These are phyloP conservation scores for Rhizopogon vinicolor DNA, from an alignment of 768 basidiomycete species.

Conservation along the genomic window DNA sequence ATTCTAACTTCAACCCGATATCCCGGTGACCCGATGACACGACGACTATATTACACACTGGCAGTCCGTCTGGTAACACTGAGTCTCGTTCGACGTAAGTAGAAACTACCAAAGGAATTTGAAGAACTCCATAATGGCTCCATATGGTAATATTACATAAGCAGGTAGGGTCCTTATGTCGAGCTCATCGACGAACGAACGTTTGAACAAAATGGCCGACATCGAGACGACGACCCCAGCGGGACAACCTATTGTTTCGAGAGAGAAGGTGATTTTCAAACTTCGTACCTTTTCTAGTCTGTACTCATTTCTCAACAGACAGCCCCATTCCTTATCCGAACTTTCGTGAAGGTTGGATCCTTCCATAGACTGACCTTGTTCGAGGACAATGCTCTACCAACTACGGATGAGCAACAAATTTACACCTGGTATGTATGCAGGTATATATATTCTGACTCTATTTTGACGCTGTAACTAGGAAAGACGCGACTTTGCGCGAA, in stretches of 20 bases:
- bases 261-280: slow-evolving; percentile 47
- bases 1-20: no score
- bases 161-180: neutral
- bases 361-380: slow-evolving; percentile 74
- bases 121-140: neutral
- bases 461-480: slow-evolving; percentile 41
- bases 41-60: no score
- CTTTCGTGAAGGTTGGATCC: slow-evolving; percentile 77
- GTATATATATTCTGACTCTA: neutral
- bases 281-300: neutral
- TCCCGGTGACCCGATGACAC: no score
- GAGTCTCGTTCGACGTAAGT: no score
- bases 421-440: slow-evolving; percentile 61
- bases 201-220: slow-evolving; percentile 24
- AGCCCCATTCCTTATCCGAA: slow-evolving; percentile 75
- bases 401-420: slow-evolving; percentile 77
- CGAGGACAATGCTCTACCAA: slow-evolving; percentile 72
- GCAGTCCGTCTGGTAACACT: no score
- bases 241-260: slow-evolving; percentile 43
- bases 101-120: no score
- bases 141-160: neutral
- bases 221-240: slow-evolving; percentile 39
- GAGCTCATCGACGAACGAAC: neutral
- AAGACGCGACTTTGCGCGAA: slow-evolving; percentile 77
- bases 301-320: slow-evolving; percentile 39